Evolutionary conservation across 2,329 filamentous ascomycete genomes (phyloP).

Genomic region (Hawksworthiomyces lignivorus): DNA sequence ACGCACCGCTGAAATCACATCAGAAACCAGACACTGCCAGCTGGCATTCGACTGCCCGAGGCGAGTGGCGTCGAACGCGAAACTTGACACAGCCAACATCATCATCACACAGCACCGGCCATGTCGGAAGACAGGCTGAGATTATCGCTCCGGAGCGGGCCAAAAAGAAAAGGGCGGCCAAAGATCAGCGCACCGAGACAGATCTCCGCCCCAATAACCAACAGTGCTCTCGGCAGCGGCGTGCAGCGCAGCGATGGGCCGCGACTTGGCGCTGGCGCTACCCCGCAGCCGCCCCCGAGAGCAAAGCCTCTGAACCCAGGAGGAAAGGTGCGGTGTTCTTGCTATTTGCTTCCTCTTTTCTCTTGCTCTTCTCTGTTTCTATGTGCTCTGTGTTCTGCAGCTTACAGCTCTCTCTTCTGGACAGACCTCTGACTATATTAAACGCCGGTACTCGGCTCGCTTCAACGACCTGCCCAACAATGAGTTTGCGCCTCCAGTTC

Average conservation of each 20-base stretch:
- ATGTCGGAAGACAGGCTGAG: conserved; percentile 58
- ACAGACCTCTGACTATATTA: conserved; percentile 75
- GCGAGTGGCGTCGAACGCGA: no score
- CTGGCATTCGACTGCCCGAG: no score
- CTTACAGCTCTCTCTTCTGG: not conserved
- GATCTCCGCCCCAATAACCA: conserved; percentile 53
- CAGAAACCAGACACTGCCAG: no score
- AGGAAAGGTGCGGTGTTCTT: conserved; percentile 42
- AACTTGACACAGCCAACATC: not conserved
- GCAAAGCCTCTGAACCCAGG: conserved; percentile 43
- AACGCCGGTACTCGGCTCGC: conserved; percentile 86
- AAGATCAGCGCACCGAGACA: conserved; percentile 55
- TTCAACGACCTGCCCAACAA: conserved; percentile 75
- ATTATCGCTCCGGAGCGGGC: conserved; percentile 54
- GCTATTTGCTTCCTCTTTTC: not conserved
- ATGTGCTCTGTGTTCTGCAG: no score
- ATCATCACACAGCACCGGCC: conserved; percentile 11
- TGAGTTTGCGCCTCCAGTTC: conserved; percentile 68
- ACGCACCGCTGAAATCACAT: no score
- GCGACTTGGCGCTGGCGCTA: conserved; percentile 22
- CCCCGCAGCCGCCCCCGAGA: conserved; percentile 25
- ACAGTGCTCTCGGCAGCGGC: conserved; percentile 32
- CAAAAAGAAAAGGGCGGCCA: conserved; percentile 54
- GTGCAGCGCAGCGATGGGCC: conserved; percentile 12
- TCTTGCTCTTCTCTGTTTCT: no score